Evolutionary conservation across 805 yeast species (phyloP).

Genomic region (Starmerella khaoyaiensis): DNA sequence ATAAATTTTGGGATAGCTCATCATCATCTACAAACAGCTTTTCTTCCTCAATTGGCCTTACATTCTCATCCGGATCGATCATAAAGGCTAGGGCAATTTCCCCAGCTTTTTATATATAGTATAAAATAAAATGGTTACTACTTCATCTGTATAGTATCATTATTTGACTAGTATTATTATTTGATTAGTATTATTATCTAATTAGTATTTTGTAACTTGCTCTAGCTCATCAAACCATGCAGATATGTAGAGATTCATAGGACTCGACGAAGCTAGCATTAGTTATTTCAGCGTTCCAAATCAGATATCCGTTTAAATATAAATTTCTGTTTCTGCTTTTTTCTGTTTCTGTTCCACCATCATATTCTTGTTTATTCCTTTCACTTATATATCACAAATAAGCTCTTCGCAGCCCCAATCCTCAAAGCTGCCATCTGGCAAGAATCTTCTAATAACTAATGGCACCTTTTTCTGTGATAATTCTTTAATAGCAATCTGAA

Average conservation of each 20-base stretch:
- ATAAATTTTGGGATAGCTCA: neutral
- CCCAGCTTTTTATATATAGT: too few relatives aligned
- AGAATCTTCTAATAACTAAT: slow-evolving; percentile 82
- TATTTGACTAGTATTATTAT: too few relatives aligned
- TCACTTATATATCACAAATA: slow-evolving; percentile 57
- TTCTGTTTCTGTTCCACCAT: neutral
- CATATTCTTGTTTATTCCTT: too few relatives aligned
- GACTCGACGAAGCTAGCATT: too few relatives aligned
- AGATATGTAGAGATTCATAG: too few relatives aligned
- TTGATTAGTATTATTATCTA: too few relatives aligned
- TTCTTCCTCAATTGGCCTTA: neutral
- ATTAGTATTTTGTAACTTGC: too few relatives aligned
- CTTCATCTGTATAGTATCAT: too few relatives aligned
- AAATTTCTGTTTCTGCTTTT: neutral
- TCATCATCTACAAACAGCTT: slow-evolving; percentile 4
- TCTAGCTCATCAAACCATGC: too few relatives aligned
- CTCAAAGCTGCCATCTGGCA: slow-evolving; percentile 94
- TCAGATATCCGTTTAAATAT: too few relatives aligned
- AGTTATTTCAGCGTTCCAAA: too few relatives aligned
- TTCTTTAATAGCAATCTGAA: slow-evolving; percentile 96
- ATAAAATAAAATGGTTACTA: too few relatives aligned
- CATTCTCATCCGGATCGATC: neutral
- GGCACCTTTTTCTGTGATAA: slow-evolving; percentile 90
- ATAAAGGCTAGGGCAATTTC: neutral
- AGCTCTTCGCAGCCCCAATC: slow-evolving; percentile 99